Base-by-base conservation (phyloP, 2,329 filamentous ascomycete genomes). In the Cladosporium austrohemisphaericum region DNA sequence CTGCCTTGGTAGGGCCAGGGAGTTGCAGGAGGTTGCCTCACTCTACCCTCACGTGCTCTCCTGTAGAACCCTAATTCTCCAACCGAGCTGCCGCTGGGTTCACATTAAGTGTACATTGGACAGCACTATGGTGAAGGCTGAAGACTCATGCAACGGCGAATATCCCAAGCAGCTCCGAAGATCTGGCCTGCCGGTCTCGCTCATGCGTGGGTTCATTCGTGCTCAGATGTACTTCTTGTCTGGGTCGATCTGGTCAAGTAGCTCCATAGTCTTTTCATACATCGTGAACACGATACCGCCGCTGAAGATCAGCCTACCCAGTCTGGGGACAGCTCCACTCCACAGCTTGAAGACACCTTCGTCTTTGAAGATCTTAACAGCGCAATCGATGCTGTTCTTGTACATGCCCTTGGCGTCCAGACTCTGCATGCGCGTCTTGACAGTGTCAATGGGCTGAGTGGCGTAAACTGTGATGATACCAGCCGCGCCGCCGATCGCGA, bases 231-330 rank as follows among this genome's bases (percentile, higher is more conserved):
- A 96, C 66, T 78, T 85, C 64, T 83, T 83, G 61, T 94, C 80
- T 0, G 93, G 93, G 66, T 98, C 93, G 45, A 91, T 52, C 63
- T 67, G 76, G 61, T 88, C 81, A 75, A 98, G 82, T 51, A 90
- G 61, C 46, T 96, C 92, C 76, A 97, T 97, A 52, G 85, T 87
- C 79, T 96, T 96, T 74, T 97, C 92, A 67, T 96, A 85, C 81
- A 97, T 94, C 18, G 93, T 94, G 65, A 98, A 98, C 32, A 98
- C 93, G 63, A 98, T 95, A 14, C 93, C 93, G 49, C 93, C 93
- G 63, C 90, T 96, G 69, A 97, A 70, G 33, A 96, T 86, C 59
- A 98, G 68, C 50, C 93, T 77, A 19, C 83, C 92, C 61, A 98
- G 70, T 47, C 93, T 77, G 1, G 93, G 93, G 58, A 97, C 65